Conservation (phyloP, 176 grass and related monocot genomes). For the Otatea glauca region DNA sequence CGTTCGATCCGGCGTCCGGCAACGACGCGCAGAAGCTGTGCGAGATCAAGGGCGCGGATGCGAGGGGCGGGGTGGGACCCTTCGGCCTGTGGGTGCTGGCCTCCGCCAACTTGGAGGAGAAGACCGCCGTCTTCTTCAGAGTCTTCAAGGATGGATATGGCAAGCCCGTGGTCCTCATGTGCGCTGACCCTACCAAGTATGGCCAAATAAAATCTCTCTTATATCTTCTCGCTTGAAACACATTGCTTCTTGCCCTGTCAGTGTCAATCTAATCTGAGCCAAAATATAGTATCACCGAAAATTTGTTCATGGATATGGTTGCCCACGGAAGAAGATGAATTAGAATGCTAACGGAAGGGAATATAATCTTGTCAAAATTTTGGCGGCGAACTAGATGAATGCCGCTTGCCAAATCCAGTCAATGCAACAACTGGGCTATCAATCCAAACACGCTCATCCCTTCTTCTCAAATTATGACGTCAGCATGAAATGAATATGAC, state of each 20-base stretch:
- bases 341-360: too few species aligned
- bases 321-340: too few species aligned
- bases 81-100: constrained; percentile 77
- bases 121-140: constrained; percentile 67
- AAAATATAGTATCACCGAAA: too few species aligned
- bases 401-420: too few species aligned
- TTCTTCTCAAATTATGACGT: too few species aligned
- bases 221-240: background rate
- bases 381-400: too few species aligned
- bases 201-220: background rate
- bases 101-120: constrained; percentile 53
- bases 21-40: constrained; percentile 58
- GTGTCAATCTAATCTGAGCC: background rate
- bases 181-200: constrained; percentile 70
- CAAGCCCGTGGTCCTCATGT: constrained; percentile 78
- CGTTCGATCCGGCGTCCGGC: constrained; percentile 52
- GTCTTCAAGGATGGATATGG: constrained; percentile 47
- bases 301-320: too few species aligned
- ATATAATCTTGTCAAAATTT: too few species aligned
- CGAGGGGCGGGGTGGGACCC: constrained; percentile 66
- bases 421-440: too few species aligned
- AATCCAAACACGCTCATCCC: too few species aligned
- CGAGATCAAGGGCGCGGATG: constrained; percentile 54
- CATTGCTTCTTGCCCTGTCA: background rate
- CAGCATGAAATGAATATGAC: background rate